Conservation (phyloP, 495 filamentous ascomycete species). For the Talaromyces proteolyticus region DNA sequence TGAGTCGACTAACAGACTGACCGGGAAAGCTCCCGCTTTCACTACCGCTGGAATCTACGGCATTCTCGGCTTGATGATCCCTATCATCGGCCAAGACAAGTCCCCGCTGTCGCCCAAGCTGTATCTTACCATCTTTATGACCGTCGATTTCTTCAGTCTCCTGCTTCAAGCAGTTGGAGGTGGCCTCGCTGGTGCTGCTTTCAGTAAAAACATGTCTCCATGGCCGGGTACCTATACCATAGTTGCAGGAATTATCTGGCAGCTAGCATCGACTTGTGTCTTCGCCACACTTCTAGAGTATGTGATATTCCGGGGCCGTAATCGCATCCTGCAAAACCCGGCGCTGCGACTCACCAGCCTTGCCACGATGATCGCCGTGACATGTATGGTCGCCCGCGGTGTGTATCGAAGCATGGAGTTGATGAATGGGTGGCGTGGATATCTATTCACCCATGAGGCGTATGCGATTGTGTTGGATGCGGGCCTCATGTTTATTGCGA, state of each 20-base stretch:
- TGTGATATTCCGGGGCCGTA: too few species aligned
- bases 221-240: background rate
- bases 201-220: constrained; percentile 1
- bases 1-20: too few species aligned
- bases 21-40: constrained; percentile 36
- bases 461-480: too few species aligned
- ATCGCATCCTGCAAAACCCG: too few species aligned
- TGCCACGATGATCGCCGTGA: too few species aligned
- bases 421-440: too few species aligned
- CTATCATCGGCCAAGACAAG: constrained; percentile 23
- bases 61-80: constrained; percentile 36
- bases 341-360: too few species aligned
- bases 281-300: too few species aligned
- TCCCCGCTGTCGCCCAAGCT: constrained; percentile 33
- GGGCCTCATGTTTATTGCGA: too few species aligned
- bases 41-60: constrained; percentile 40
- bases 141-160: constrained; percentile 57
- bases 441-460: too few species aligned
- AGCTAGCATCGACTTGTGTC: background rate
- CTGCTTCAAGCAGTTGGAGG: constrained; percentile 59
- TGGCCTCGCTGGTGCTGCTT: constrained; percentile 33
- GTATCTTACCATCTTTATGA: constrained; percentile 47
- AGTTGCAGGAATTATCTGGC: background rate
- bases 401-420: too few species aligned
- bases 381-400: too few species aligned